Percentiles rank a stretch among this genome's conserved stretches.
These are phyloP conservation scores for Blastobotrys muscicola DNA, from an alignment of 805 yeast species.

Conservation along the genomic window DNA sequence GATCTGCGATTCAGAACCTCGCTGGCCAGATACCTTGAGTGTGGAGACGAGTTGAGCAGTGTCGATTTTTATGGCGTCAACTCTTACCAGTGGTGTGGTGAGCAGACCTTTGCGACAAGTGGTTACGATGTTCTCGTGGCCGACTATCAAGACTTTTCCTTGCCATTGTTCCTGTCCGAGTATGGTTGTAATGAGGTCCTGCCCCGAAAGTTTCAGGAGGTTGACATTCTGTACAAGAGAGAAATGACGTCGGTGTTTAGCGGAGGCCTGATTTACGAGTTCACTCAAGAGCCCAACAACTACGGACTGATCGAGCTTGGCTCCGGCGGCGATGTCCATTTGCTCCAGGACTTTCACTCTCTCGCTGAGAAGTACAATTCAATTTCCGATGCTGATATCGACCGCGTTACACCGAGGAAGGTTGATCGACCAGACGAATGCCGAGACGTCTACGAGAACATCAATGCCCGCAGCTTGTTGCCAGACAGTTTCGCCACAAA, in stretches of 20 bases:
- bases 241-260: slow-evolving; percentile 70
- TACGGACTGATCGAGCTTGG: slow-evolving; percentile 64
- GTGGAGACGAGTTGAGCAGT: slow-evolving; percentile 45
- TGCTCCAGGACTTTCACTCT: slow-evolving; percentile 42
- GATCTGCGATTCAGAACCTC: slow-evolving; percentile 70
- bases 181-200: slow-evolving; percentile 79
- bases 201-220: slow-evolving; percentile 75
- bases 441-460: slow-evolving; percentile 15
- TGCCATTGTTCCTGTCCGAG: slow-evolving; percentile 84
- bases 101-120: slow-evolving; percentile 69
- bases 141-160: slow-evolving; percentile 57
- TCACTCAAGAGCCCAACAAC: slow-evolving; percentile 65
- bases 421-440: slow-evolving; percentile 10
- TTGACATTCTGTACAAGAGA: slow-evolving; percentile 53
- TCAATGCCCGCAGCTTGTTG: slow-evolving; percentile 19
- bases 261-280: slow-evolving; percentile 82
- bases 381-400: not conserved
- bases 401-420: not conserved
- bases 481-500: slow-evolving; percentile 27
- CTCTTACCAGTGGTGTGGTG: slow-evolving; percentile 81
- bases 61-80: slow-evolving; percentile 75
- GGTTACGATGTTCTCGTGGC: slow-evolving; percentile 64
- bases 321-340: slow-evolving; percentile 33
- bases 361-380: slow-evolving; percentile 26
- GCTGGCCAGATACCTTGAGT: slow-evolving; percentile 70